Evolutionary conservation across 2,329 filamentous ascomycete genomes (phyloP).

Genomic region (Lachnellula occidentalis): DNA sequence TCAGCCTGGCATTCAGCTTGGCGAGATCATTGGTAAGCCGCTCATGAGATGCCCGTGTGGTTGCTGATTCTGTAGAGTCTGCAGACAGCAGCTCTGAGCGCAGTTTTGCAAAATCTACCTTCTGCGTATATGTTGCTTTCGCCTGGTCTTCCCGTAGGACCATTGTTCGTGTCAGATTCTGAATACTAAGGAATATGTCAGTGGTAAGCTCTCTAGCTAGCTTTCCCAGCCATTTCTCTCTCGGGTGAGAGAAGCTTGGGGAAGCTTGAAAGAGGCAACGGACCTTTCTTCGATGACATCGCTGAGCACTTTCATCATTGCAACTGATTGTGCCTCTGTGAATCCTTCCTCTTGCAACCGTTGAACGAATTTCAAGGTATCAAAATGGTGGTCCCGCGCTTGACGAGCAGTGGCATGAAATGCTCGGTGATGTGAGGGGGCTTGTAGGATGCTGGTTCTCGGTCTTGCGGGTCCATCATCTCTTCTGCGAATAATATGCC

Average conservation of each 20-base stretch:
- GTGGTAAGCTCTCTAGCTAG: neutral
- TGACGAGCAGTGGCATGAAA: constrained; percentile 65
- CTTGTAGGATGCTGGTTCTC: constrained; percentile 18
- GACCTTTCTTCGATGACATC: constrained; percentile 95
- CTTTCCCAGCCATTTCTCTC: no score
- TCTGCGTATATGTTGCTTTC: constrained; percentile 75
- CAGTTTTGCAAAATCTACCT: constrained; percentile 96
- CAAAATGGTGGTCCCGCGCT: constrained; percentile 85
- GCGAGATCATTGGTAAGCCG: constrained; percentile 89
- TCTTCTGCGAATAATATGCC: neutral
- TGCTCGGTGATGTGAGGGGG: constrained; percentile 29
- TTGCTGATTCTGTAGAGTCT: constrained; percentile 83
- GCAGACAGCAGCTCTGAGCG: constrained; percentile 88
- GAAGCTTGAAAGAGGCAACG: constrained; percentile 1
- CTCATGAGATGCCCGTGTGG: constrained; percentile 87
- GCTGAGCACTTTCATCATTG: constrained; percentile 97
- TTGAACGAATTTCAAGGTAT: constrained; percentile 96
- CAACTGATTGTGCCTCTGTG: constrained; percentile 88
- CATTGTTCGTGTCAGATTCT: constrained; percentile 97
- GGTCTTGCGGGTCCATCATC: constrained; percentile 3
- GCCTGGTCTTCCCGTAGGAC: constrained; percentile 90
- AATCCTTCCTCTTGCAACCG: constrained; percentile 85
- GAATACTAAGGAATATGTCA: constrained; percentile 56
- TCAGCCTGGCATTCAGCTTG: constrained; percentile 81
- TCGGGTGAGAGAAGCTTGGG: neutral